These are phyloP conservation scores for Thuidium tamariscinum DNA, from an alignment of 225 moss, liverwort and hornwort species.

Conservation along the genomic window DNA sequence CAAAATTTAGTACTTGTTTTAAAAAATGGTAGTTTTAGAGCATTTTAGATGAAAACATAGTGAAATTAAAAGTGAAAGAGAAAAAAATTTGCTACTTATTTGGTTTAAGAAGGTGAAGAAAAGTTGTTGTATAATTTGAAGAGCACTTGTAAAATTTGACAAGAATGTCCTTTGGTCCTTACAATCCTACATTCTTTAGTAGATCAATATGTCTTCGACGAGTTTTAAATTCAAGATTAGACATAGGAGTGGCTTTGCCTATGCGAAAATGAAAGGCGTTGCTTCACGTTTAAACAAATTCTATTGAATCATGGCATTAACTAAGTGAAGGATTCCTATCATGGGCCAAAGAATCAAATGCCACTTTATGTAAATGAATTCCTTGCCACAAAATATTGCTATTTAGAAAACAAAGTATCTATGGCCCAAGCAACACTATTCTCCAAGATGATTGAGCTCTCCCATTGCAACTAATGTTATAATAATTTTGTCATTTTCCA, in stretches of 20 bases:
- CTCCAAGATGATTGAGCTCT: rapidly evolving
- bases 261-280: neutral
- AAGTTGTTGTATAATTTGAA: neutral
- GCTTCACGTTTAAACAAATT: neutral
- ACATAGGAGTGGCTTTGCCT: rapidly evolving
- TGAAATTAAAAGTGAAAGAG: neutral
- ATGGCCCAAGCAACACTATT: too few species aligned
- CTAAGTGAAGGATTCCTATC: neutral
- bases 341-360: neutral
- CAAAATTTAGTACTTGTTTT: too few species aligned
- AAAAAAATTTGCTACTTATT: neutral
- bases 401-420: neutral
- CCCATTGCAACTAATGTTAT: too few species aligned
- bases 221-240: neutral
- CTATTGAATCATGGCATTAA: neutral
- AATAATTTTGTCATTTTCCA: neutral
- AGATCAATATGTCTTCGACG: neutral
- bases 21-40: too few species aligned
- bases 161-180: rapidly evolving
- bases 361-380: neutral
- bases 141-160: neutral
- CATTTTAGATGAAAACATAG: neutral
- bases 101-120: neutral
- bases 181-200: neutral
- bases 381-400: neutral